Percentiles rank a stretch among this genome's conserved stretches.
Conservation (phyloP, 1,139 yeast genomes). For the Suhomyces taliae region DNA sequence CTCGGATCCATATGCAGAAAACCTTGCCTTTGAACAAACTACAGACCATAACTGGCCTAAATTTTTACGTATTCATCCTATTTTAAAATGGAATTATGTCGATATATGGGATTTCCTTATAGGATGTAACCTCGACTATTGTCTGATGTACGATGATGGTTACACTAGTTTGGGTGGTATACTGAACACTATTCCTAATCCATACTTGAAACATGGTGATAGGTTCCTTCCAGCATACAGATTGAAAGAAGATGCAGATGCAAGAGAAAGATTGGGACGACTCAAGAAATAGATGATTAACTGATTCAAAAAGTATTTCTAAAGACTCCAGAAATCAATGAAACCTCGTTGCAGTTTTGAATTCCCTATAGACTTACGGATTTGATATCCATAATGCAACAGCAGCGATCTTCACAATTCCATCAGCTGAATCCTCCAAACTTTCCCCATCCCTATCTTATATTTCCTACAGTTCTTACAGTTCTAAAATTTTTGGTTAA, state of each 20-base stretch:
- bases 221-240: conserved; percentile 64
- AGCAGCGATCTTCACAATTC: too few species aligned
- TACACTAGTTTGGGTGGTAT: conserved; percentile 83
- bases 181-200: conserved; percentile 65
- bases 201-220: conserved; percentile 43
- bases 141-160: conserved; percentile 71
- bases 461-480: too few species aligned
- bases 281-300: background rate
- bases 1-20: conserved; percentile 72
- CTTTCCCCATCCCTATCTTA: too few species aligned
- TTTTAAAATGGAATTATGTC: conserved; percentile 75
- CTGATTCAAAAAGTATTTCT: background rate
- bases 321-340: too few species aligned
- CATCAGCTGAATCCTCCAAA: too few species aligned
- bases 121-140: conserved; percentile 55
- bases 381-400: too few species aligned
- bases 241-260: conserved; percentile 59
- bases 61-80: conserved; percentile 76
- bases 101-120: conserved; percentile 75
- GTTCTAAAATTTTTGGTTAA: too few species aligned
- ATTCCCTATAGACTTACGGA: too few species aligned
- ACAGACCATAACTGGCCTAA: conserved; percentile 92
- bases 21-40: conserved; percentile 53
- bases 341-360: too few species aligned
- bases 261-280: conserved; percentile 47